Evolutionary conservation across 1,139 yeast genomes (phyloP), one percentile per base, ranked within the genome.

Genomic region (Pichia sp.): DNA sequence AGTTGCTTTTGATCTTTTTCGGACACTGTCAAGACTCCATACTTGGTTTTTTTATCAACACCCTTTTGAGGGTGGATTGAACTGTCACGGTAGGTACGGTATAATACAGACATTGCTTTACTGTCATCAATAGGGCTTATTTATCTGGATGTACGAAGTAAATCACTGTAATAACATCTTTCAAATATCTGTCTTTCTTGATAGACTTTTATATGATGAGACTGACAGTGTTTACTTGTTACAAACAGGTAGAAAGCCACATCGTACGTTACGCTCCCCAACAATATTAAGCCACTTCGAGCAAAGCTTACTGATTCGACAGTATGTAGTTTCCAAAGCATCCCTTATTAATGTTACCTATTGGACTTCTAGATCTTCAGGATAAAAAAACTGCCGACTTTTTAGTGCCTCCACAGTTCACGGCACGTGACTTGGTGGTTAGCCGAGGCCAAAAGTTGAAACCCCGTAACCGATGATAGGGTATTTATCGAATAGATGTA

Each of bases 21-120:
- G 34, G 67, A 62, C 44, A 74, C 66, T 1, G 72, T 64, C 46
- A 62, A 61, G 44, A 69, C 56, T 5, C 70, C 74, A 39, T n/a
- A n/a, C n/a, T 64, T 62, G 18, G 57, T 56, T 21, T 58, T 40
- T 10, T 60, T 47, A 48, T 68, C 72, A 22, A 60, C 60, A 28
- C 58, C 68, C 50, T 63, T 65, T 57, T 63, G 61, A 59, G 68
- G 68, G 56, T 68, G 72, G 47, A 66, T 68, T 52, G 66, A 66
- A 10, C 30, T 41, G 50, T 55, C 58, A 19, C 39, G 39, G 48
- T 49, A 49, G 9, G 23, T 47, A 44, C 52, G 46, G 36, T 42
- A 31, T 21, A 46, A 34, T 8, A 47, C 34, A 18, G 55, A 48
- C 56, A 53, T 53, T 5, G 19, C 39, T 44, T 12, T 19, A 16